Conservation (phyloP, 148 eudicot species). For the Cornus kousa region DNA sequence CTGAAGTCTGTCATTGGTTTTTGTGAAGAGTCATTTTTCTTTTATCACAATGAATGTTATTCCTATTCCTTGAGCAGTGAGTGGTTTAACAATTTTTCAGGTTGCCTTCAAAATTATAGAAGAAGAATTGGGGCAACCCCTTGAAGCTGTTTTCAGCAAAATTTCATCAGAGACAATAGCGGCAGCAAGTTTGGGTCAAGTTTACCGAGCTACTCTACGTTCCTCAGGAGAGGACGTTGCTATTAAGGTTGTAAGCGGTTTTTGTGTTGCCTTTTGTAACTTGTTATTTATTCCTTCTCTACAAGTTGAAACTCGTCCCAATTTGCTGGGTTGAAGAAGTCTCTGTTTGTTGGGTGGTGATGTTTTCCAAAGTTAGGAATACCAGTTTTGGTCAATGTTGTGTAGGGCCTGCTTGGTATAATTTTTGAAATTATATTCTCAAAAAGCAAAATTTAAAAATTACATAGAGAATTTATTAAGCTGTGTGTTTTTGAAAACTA, state of each 20-base stretch:
- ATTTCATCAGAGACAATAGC: constrained; percentile 93
- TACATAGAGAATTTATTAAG: no score
- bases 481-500: no score
- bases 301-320: no score
- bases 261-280: neutral
- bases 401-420: no score
- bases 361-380: no score
- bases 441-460: no score
- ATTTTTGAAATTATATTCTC: no score
- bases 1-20: constrained; percentile 9
- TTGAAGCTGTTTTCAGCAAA: constrained; percentile 91
- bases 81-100: constrained; percentile 46
- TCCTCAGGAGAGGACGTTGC: constrained; percentile 94
- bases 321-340: no score
- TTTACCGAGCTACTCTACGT: constrained; percentile 92
- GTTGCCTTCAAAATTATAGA: constrained; percentile 94
- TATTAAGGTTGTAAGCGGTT: constrained; percentile 60
- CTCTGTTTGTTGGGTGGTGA: no score
- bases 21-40: constrained; percentile 2
- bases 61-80: constrained; percentile 13
- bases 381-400: no score
- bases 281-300: no score
- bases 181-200: constrained; percentile 98
- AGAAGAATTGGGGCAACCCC: constrained; percentile 94
- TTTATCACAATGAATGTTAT: neutral